phyloP scores from a whole-genome alignment of 306 rosid genomes.

The Alnus rubra region DNA sequence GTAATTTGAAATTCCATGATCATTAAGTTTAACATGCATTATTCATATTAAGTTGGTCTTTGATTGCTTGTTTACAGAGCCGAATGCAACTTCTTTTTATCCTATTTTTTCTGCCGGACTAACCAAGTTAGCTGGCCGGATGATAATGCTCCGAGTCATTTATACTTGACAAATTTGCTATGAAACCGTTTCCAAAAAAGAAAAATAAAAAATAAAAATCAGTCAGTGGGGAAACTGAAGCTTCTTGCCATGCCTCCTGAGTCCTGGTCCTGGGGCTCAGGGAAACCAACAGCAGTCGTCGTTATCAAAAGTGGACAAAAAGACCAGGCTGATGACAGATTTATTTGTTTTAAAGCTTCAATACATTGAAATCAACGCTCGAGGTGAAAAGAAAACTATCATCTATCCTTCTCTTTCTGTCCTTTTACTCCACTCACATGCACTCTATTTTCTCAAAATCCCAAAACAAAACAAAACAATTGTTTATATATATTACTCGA shows the following conservation, averaged over 20 bases:
- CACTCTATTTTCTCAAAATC: constrained; percentile 31
- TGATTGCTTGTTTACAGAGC: no score
- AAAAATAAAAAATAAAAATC: not conserved
- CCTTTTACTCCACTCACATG: constrained; percentile 19
- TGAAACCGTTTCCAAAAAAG: no score
- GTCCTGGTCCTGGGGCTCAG: constrained; percentile 5
- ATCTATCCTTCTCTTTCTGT: not conserved
- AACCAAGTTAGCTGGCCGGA: no score
- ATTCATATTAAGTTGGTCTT: no score
- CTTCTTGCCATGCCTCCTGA: constrained; percentile 25
- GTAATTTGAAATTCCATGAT: no score
- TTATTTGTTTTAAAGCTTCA: constrained; percentile 39
- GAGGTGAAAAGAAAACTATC: constrained; percentile 20
- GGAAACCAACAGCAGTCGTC: constrained; percentile 37
- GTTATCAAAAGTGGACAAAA: constrained; percentile 39
- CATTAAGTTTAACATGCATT: no score
- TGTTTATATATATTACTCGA: constrained; percentile 16
- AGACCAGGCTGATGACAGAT: constrained; percentile 21
- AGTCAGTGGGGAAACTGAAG: constrained; percentile 35
- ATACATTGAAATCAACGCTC: constrained; percentile 35
- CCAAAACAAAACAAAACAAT: constrained; percentile 27
- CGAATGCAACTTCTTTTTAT: no score
- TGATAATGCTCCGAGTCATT: not conserved
- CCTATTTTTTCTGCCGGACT: no score
- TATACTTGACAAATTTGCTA: not conserved